A percentile compares a stretch with the other conserved stretches of the same genome.
Conservation (phyloP, 495 filamentous ascomycete genomes). For the Penicilliopsis zonata region DNA sequence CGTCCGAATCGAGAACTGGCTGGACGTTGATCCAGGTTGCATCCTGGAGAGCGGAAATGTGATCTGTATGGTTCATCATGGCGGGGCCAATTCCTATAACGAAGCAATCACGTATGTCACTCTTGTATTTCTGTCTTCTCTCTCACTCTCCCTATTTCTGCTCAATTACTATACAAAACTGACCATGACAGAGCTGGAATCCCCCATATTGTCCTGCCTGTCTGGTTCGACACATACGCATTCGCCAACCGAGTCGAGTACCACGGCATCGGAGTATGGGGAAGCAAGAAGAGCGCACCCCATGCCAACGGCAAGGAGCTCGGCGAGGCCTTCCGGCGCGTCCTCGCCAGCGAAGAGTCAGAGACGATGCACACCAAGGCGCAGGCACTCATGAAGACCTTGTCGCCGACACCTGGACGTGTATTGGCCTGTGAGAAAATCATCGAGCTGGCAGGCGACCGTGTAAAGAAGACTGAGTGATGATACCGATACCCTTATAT, state of each 20-base stretch:
- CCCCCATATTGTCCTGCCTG: constrained; percentile 30
- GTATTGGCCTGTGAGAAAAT: too few relatives aligned
- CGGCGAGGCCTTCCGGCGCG: constrained; percentile 8
- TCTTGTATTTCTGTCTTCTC: too few relatives aligned
- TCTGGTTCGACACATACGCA: constrained; percentile 30
- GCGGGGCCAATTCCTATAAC: constrained; percentile 31
- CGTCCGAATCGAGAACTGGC: too few relatives aligned
- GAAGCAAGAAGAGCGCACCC: constrained; percentile 11
- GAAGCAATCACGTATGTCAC: constrained; percentile 24
- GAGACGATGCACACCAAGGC: too few relatives aligned
- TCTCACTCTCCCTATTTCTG: too few relatives aligned
- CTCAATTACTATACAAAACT: background rate
- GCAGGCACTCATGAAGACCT: too few relatives aligned
- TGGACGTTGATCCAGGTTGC: constrained; percentile 22
- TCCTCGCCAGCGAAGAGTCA: too few relatives aligned
- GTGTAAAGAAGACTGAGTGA: too few relatives aligned
- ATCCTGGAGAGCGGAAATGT: constrained; percentile 23
- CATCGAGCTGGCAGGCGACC: too few relatives aligned
- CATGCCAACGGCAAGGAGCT: constrained; percentile 8
- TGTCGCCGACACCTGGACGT: too few relatives aligned
- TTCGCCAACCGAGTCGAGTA: constrained; percentile 25
- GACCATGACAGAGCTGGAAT: constrained; percentile 21
- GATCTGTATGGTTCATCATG: constrained; percentile 29
- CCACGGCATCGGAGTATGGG: constrained; percentile 30
- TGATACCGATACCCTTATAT: too few relatives aligned